phyloP scores from a whole-genome alignment of 805 yeast genomes.

The Zygoascus tannicola region DNA sequence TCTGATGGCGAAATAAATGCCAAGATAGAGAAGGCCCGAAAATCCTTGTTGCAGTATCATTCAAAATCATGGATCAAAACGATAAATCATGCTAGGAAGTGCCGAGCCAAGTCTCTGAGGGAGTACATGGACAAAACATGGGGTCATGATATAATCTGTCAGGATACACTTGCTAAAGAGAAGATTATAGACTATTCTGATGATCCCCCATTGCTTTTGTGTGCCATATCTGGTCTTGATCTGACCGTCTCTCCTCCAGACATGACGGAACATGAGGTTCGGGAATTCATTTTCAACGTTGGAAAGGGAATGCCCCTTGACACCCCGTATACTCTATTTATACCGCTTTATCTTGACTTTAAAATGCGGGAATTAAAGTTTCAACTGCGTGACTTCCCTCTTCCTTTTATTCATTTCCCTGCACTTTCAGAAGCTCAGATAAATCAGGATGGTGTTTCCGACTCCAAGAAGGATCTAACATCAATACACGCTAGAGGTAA shows the following conservation, averaged over 20 bases:
- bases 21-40: constrained; percentile 27
- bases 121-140: constrained; percentile 26
- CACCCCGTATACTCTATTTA: constrained; percentile 52
- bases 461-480: not conserved
- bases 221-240: constrained; percentile 41
- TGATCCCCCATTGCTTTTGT: constrained; percentile 45
- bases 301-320: constrained; percentile 81
- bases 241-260: constrained; percentile 42
- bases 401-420: constrained; percentile 74
- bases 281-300: constrained; percentile 53
- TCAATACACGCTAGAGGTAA: constrained; percentile 44
- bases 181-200: constrained; percentile 39
- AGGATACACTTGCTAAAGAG: constrained; percentile 35
- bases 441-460: constrained; percentile 23
- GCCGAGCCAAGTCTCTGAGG: constrained; percentile 30
- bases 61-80: constrained; percentile 65
- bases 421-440: constrained; percentile 26
- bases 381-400: constrained; percentile 76
- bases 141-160: constrained; percentile 22
- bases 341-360: constrained; percentile 56
- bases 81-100: constrained; percentile 33
- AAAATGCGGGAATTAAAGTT: constrained; percentile 52
- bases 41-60: constrained; percentile 37
- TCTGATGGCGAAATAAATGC: constrained; percentile 9
- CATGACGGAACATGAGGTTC: constrained; percentile 42